Percentiles rank a stretch among this genome's conserved stretches.
These are phyloP conservation scores for Pythium monospermum DNA, from an alignment of 352 stramenopile species.

Conservation along the genomic window DNA sequence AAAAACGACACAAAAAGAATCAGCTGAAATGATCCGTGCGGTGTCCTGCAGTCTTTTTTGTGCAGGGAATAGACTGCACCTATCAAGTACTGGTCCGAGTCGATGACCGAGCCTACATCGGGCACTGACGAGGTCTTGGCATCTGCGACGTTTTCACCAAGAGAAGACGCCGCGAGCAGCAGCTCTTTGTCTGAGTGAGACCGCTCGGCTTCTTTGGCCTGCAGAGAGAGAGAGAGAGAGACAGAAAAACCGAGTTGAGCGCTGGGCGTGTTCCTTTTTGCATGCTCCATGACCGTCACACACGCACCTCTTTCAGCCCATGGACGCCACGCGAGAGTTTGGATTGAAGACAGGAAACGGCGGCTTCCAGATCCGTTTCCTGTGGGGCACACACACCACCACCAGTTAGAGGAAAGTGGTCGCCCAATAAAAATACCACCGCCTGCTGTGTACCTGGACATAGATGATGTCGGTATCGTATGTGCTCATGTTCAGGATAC, in stretches of 20 bases:
- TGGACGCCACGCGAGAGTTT: slow-evolving; percentile 78
- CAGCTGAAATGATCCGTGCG: background rate
- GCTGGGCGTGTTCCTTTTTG: too few species aligned
- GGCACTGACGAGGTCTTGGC: background rate
- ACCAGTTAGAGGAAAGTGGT: too few species aligned
- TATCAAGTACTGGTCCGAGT: slow-evolving; percentile 72
- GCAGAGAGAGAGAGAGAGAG: background rate
- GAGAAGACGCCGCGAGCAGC: slow-evolving; percentile 4
- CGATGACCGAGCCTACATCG: slow-evolving; percentile 35
- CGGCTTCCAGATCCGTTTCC: slow-evolving; percentile 55
- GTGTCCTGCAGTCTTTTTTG: too few species aligned
- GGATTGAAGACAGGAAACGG: slow-evolving; percentile 65
- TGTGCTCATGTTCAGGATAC: slow-evolving; percentile 89
- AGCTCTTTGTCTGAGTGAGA: slow-evolving; percentile 5
- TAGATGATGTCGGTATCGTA: slow-evolving; percentile 89
- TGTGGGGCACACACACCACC: too few species aligned
- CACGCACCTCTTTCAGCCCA: slow-evolving; percentile 73
- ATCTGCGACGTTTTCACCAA: slow-evolving; percentile 9
- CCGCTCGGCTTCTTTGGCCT: slow-evolving; percentile 22
- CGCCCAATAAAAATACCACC: too few species aligned
- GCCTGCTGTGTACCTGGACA: slow-evolving; percentile 38
- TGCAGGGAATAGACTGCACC: slow-evolving; percentile 26
- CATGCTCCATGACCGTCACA: too few species aligned
- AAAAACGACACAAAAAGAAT: background rate
- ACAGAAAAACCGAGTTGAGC: background rate